These are phyloP conservation scores for Globisporangium cystogenes DNA, from an alignment of 352 stramenopile genomes.

Conservation along the genomic window DNA sequence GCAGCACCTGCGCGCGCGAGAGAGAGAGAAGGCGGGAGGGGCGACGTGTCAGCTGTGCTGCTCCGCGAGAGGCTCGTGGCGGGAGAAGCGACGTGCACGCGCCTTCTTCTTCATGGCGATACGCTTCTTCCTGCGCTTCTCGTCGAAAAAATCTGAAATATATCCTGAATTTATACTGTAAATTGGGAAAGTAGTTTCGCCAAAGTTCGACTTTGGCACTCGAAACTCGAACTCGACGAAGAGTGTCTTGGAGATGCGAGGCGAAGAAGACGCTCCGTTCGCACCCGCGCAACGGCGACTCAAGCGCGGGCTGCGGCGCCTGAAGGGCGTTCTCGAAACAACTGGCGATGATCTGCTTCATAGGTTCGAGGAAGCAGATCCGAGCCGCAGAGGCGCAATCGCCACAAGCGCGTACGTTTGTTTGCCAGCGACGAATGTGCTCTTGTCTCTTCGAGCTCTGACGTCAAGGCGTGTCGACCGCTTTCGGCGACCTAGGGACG, in stretches of 20 bases:
- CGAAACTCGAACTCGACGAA: background rate
- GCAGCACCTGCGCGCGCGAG: slow-evolving; percentile 65
- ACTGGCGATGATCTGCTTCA: slow-evolving; percentile 3
- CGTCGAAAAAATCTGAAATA: too few species aligned
- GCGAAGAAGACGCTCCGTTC: background rate
- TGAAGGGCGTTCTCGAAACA: background rate
- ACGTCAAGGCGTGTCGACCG: background rate
- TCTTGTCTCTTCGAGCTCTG: background rate
- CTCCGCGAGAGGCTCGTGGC: background rate
- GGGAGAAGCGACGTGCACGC: background rate
- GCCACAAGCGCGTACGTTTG: background rate
- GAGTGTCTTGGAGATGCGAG: background rate
- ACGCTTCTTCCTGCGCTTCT: background rate
- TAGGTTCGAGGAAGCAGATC: slow-evolving; percentile 15
- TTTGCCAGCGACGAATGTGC: too few species aligned
- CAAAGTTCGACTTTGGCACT: background rate
- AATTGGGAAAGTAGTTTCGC: too few species aligned
- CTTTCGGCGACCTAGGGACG: background rate
- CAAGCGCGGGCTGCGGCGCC: background rate
- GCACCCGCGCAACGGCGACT: background rate
- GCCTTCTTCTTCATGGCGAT: background rate
- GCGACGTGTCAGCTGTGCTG: background rate
- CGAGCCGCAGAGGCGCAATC: slow-evolving; percentile 7
- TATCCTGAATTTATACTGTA: too few species aligned
- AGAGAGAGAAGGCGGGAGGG: too few species aligned